Conservation (phyloP, 2,329 filamentous ascomycete genomes). For the Hypoxylon sp. region DNA sequence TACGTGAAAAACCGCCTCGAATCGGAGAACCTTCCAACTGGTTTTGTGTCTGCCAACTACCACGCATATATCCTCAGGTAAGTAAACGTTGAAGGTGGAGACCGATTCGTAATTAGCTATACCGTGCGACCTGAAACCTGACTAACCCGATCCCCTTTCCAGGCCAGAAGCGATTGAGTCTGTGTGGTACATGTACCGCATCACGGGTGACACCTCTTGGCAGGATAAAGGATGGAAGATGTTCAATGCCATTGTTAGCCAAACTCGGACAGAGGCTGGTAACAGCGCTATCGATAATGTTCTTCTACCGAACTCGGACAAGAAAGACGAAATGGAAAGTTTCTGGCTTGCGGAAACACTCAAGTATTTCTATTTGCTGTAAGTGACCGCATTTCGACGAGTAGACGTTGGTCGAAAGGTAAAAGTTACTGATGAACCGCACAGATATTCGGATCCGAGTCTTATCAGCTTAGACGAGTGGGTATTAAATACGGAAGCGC, state of each 20-base stretch:
- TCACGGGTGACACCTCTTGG: conserved; percentile 82
- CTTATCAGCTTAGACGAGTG: conserved; percentile 75
- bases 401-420: background rate
- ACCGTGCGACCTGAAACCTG: background rate
- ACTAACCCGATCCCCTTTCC: conserved; percentile 21
- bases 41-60: conserved; percentile 64
- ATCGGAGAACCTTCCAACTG: conserved; percentile 63
- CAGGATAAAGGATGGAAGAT: conserved; percentile 89
- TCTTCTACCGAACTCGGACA: conserved; percentile 57
- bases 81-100: conserved; percentile 43
- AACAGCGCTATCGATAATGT: conserved; percentile 81
- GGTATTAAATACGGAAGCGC: conserved; percentile 67
- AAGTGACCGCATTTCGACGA: conserved; percentile 59
- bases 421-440: conserved; percentile 17
- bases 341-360: conserved; percentile 93
- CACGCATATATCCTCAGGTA: conserved; percentile 74
- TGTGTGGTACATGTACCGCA: conserved; percentile 91
- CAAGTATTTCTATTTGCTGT: conserved; percentile 92
- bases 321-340: conserved; percentile 81
- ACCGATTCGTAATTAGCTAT: background rate
- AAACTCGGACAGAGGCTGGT: conserved; percentile 76
- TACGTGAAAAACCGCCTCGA: conserved; percentile 64
- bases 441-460: conserved; percentile 63
- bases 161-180: conserved; percentile 90
- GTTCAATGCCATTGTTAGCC: conserved; percentile 79